Percentiles rank a stretch among this genome's conserved stretches.
Evolutionary conservation across 2,329 filamentous ascomycete species (phyloP).

Genomic region (Microdochium bolleyi): DNA sequence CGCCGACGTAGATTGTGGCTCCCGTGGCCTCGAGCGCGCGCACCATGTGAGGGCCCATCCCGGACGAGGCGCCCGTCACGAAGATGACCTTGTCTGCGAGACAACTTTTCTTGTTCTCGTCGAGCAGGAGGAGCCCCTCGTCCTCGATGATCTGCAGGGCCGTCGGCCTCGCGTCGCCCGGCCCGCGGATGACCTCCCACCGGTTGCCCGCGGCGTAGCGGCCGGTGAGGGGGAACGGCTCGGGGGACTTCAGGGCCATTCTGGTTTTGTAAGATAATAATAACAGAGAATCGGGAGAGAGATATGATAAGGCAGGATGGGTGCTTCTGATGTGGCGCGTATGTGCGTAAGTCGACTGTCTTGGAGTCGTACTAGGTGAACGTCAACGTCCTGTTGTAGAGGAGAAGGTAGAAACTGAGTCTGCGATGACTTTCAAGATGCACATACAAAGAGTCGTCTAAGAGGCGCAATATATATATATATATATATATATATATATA

Average conservation of each 20-base stretch:
- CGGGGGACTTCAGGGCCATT: neutral
- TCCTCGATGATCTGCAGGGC: slow-evolving; percentile 26
- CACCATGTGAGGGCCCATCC: slow-evolving; percentile 31
- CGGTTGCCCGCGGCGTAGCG: slow-evolving; percentile 12
- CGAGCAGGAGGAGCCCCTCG: slow-evolving; percentile 20
- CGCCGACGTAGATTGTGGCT: slow-evolving; percentile 33
- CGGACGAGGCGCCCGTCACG: slow-evolving; percentile 31
- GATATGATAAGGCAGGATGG: too few species aligned
- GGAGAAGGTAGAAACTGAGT: too few species aligned
- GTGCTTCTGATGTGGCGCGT: too few species aligned
- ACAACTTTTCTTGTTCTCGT: too few species aligned
- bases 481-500: too few species aligned
- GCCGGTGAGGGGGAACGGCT: slow-evolving; percentile 8
- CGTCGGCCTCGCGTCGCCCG: slow-evolving; percentile 28
- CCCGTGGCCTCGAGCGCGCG: slow-evolving; percentile 33
- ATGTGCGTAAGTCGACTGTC: too few species aligned
- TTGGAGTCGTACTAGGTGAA: too few species aligned
- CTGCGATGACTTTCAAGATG: too few species aligned
- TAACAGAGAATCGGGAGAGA: too few species aligned
- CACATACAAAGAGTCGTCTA: too few species aligned
- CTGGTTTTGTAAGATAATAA: neutral
- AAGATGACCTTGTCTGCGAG: slow-evolving; percentile 26
- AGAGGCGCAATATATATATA: too few species aligned
- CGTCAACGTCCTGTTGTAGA: too few species aligned
- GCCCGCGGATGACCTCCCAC: slow-evolving; percentile 16